Conservation (phyloP, 768 basidiomycete species). For the Collybia nuda region DNA sequence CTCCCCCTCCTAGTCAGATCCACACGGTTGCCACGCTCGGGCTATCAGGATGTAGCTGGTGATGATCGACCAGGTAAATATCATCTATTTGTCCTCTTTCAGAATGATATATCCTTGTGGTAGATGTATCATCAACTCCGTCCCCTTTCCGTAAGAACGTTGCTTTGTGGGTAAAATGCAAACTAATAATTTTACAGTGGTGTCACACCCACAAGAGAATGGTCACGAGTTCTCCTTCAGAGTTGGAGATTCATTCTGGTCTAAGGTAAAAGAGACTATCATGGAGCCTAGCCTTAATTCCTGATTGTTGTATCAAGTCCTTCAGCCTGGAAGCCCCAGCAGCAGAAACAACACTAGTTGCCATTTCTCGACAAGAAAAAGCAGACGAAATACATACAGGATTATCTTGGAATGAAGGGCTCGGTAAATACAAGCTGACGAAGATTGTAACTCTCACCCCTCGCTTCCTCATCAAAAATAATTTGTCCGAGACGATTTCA, state of each 20-base stretch:
- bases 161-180: constrained; percentile 2
- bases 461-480: constrained; percentile 88
- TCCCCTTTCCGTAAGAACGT: constrained; percentile 76
- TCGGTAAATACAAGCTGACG: constrained; percentile 96
- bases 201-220: constrained; percentile 80
- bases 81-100: neutral
- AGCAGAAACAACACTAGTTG: constrained; percentile 82
- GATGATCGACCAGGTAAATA: constrained; percentile 61
- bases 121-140: constrained; percentile 51
- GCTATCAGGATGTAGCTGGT: constrained; percentile 82
- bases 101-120: constrained; percentile 1
- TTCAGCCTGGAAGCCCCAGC: constrained; percentile 89
- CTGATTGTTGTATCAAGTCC: constrained; percentile 39
- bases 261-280: constrained; percentile 54
- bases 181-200: constrained; percentile 33
- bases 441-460: constrained; percentile 93
- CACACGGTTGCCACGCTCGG: constrained; percentile 57
- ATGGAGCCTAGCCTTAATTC: neutral
- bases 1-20: constrained; percentile 77
- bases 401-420: constrained; percentile 88
- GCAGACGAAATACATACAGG: constrained; percentile 78
- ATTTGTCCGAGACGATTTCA: constrained; percentile 62
- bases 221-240: constrained; percentile 85
- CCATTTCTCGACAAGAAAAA: constrained; percentile 61
- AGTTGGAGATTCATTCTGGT: constrained; percentile 85